Base-by-base conservation (phyloP, 1,139 yeast species). In the Suhomyces maxii region DNA sequence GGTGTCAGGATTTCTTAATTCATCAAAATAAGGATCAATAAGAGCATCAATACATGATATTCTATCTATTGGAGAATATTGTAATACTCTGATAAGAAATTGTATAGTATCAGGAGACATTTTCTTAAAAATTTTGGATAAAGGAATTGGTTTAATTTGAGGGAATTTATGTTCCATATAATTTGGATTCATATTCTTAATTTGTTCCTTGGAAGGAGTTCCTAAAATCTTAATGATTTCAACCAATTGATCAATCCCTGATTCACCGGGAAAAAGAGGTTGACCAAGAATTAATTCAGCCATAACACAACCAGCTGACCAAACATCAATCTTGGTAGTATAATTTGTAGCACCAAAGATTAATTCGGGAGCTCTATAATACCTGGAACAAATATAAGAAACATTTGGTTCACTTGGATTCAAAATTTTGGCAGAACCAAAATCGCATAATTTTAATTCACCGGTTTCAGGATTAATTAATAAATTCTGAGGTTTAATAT, bases 291-390 rank as follows among this genome's bases (percentile, higher is more conserved):
- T 82, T 60, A 93, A 74, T 69, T 93, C 99, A 5, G 98, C 98
- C 89, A 93, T 90, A 34, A 93, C 99, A 71, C 99, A 93, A 18
- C 97, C 97, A 10, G 96, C 91, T 14, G 97, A 89, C 99, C 99
- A 93, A 46, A 93, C 84, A 66, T 93, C 99, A 57, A 93, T 93
- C 68, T 91, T 91, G 37, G 97, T 90, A n/a, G 99, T 89, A 68
- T 89, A 89, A 65, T 88, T 87, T 8, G 93, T 86, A 10, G 96
- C 95, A 23, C 96, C 96, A 68, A 89, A 89, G 49, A 89, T 89
- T 59, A 89, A 78, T 65, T 89, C 97, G 1, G 97, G 97, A 9
- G 99, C 98, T 52, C 99, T 79, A 69, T 93, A 93, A 69, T 91
- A 93, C 60, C 99, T 80, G 26, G 98, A 91, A 68, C 99, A 93